These are phyloP conservation scores for Boletus semigastroideus DNA, from an alignment of 1,284 basidiomycete species.

Conservation along the genomic window DNA sequence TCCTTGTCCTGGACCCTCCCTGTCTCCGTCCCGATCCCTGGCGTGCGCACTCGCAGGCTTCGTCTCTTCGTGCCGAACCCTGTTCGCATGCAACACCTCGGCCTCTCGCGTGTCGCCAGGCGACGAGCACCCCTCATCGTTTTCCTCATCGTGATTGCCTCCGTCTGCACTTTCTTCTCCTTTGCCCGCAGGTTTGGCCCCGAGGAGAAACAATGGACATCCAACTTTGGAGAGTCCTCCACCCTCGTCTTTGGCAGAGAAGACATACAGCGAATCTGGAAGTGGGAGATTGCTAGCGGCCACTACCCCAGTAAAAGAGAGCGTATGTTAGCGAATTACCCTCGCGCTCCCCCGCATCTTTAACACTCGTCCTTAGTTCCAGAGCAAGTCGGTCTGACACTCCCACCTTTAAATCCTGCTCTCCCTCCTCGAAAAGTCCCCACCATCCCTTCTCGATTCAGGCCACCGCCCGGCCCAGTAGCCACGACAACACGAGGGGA, in stretches of 20 bases:
- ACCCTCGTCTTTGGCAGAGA: constrained; percentile 77
- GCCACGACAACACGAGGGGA: constrained; percentile 57
- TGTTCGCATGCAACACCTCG: constrained; percentile 55
- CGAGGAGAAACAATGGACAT: constrained; percentile 64
- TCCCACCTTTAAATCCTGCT: constrained; percentile 67
- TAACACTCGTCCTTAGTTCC: constrained; percentile 55
- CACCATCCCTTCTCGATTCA: constrained; percentile 45
- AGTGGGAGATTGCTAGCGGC: constrained; percentile 89
- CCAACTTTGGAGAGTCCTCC: constrained; percentile 66
- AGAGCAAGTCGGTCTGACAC: constrained; percentile 60
- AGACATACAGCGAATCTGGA: constrained; percentile 86
- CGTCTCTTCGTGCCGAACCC: constrained; percentile 65
- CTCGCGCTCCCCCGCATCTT: neutral
- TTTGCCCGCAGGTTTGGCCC: constrained; percentile 57
- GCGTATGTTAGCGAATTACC: constrained; percentile 48
- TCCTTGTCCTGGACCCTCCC: constrained; percentile 56
- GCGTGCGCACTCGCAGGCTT: constrained; percentile 49
- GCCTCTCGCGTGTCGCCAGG: constrained; percentile 57
- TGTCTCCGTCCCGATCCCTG: constrained; percentile 61
- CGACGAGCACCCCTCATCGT: constrained; percentile 53
- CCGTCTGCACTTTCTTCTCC: constrained; percentile 56
- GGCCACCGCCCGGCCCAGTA: constrained; percentile 42
- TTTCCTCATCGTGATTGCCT: constrained; percentile 46
- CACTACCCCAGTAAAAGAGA: constrained; percentile 82
- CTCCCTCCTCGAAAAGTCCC: constrained; percentile 51